Base-by-base conservation (phyloP, 2,329 filamentous ascomycete species). In the Huntiella bhutanensis region DNA sequence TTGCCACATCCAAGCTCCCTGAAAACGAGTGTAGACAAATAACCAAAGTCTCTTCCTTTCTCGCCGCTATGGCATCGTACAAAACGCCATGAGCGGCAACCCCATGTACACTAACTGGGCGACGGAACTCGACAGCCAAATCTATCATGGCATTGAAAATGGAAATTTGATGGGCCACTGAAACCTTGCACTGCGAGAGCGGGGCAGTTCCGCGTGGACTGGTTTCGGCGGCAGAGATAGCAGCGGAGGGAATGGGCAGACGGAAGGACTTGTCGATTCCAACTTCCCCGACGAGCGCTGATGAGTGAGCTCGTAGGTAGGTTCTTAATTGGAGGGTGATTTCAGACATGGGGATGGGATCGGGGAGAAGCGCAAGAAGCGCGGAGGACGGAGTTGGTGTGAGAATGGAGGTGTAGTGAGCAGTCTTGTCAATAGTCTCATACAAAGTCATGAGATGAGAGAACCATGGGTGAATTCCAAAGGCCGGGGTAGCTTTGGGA, bases 11-110 rank as follows among this genome's bases (percentile, higher is more conserved):
- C 8, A 75, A 67, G 4, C 80, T 72, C 0, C 85, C 88, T 41
- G 82, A 92, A 61, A 86, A 98, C 0, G 87, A 95, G 61, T 98
- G 91, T 49, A 98, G 73, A 57, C 91, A 98, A 57, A 96, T 80
- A 6, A 87, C 69, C 1, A 13, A 11, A 19, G 8, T 12, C 10
- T 39, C n/a, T 6, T 33, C 13, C 7, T 45, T 12, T 19, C 17
- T 4, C 41, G 70, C 66, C 4, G 71, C 64, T 15, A 88, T 62
- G 0, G 72, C 69, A 11, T 83, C 75, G 50, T 77, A 77, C 2
- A 91, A 57, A 2, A 78, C 57, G 0, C 83, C 82, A 52, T 86
- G 82, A 0, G 80, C 79, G 55, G 84, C 80, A 1, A 88, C 83
- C 33, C 81, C 79, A 55, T 82, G 82, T 1, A 82, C 69, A 46